Conservation (phyloP, 345 rosid species). For the Sisymbrium altissimum region DNA sequence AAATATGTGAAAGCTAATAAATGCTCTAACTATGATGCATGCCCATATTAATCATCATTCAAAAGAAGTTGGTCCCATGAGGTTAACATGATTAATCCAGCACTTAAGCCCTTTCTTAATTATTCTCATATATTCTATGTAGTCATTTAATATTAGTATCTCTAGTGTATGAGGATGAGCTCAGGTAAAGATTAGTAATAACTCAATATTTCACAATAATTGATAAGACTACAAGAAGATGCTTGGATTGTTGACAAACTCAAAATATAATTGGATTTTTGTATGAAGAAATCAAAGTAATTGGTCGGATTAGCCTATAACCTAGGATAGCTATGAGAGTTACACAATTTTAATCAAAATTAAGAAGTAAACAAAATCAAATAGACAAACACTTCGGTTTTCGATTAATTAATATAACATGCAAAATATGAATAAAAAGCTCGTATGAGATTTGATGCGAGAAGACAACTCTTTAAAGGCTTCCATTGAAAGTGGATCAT, state of each 20-base stretch:
- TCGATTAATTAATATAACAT: slow-evolving; percentile 6
- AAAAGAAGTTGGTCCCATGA: slow-evolving; percentile 33
- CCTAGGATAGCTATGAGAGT: background rate
- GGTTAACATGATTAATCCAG: slow-evolving; percentile 39
- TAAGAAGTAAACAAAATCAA: background rate
- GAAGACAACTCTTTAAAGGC: slow-evolving; percentile 22
- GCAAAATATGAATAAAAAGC: slow-evolving; percentile 11
- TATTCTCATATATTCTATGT: slow-evolving; percentile 6
- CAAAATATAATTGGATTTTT: background rate
- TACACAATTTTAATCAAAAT: background rate
- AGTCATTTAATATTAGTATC: background rate
- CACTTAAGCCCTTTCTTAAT: slow-evolving; percentile 31
- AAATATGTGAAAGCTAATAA: slow-evolving; percentile 21
- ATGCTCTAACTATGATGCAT: slow-evolving; percentile 37
- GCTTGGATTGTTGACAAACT: background rate
- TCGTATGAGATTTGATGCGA: slow-evolving; percentile 12
- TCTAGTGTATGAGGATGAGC: background rate
- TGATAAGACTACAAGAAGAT: background rate
- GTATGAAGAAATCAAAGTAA: background rate
- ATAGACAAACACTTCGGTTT: background rate
- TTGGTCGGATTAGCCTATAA: background rate
- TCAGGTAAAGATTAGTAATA: background rate
- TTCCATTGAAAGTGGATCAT: slow-evolving; percentile 25
- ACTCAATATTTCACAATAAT: background rate
- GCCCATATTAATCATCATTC: slow-evolving; percentile 30